Evolutionary conservation across 1,284 basidiomycete species (phyloP), one percentile per base, ranked within the genome.

Genomic region (Meripilus lineatus): DNA sequence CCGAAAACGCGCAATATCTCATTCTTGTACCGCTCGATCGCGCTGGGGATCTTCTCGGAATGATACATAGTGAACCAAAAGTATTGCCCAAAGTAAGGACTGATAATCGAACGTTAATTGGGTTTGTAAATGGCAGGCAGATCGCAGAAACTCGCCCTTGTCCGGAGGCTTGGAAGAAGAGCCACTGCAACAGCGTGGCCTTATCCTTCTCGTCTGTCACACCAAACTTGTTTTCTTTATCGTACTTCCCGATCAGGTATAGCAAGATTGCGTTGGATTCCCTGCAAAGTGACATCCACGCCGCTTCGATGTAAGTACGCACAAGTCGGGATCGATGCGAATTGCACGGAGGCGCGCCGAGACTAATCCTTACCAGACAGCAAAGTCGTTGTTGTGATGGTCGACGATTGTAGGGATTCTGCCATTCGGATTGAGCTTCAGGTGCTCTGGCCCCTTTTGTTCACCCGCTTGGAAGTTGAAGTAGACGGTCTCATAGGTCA

Each of bases 371-470:
- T 22, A 42, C 46, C 51, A 51, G 28, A 51, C 14, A 18, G 45
- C 43, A 28, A 57, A 56, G 50, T 64, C 54, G 39, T 48, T 46
- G 46, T 62, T 61, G 23, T 47, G 21, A 50, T 63, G 62, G 46
- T 65, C 63, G 23, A 65, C 54, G 24, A 65, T 40, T 7, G 55
- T 49, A 2, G 62, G 62, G 22, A 64, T 57, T 5, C 59, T 51
- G 1, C 58, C 56, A 33, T 64, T 64, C 4, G 54, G 57, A 48
- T 57, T 58, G 20, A 52, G 26, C 50, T 53, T 50, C 22, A 47
- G n/a, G 45, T 54, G 54, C 24, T 42, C 47, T 1, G 45, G 45
- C 2, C 13, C 22, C 49, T 60, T 61, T 32, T 61, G 59, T 50
- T 60, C 58, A 13, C 38, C 25, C 23, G 49, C 49, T 15, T 33